Conservation (phyloP, 176 grass and related monocot species). For the Urochloa ruziziensis region DNA sequence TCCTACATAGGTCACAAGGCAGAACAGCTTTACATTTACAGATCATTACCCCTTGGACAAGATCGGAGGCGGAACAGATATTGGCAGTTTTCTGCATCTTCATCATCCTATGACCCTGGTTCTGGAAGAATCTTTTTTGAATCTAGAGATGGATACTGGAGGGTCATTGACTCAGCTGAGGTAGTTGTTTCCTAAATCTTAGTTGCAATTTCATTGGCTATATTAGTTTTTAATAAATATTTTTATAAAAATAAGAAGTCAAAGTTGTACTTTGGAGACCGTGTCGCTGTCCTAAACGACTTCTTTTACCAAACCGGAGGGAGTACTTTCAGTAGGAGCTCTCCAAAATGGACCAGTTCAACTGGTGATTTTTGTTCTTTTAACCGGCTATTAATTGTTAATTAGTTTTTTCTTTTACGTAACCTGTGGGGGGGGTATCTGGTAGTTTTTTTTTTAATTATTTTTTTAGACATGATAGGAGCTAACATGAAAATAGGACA, state of each 20-base stretch:
- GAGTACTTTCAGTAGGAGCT: constrained; percentile 5
- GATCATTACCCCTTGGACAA: constrained; percentile 89
- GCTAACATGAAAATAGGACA: background rate
- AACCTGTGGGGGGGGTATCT: background rate
- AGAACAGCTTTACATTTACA: constrained; percentile 84
- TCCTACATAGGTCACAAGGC: constrained; percentile 77
- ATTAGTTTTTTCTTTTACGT: background rate
- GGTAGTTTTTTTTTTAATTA: too few relatives aligned
- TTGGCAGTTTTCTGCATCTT: constrained; percentile 87
- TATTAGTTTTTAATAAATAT: too few relatives aligned
- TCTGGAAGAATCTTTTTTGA: constrained; percentile 94
- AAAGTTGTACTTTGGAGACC: too few relatives aligned
- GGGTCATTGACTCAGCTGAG: constrained; percentile 85
- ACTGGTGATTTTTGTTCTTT: constrained; percentile 7
- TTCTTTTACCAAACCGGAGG: too few relatives aligned
- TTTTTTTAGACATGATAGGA: too few relatives aligned
- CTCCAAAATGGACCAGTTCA: background rate
- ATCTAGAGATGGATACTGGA: constrained; percentile 78
- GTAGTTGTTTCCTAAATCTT: constrained; percentile 45
- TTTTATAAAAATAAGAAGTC: too few relatives aligned
- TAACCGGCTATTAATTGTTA: background rate
- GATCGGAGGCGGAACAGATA: constrained; percentile 93
- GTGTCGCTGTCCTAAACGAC: too few relatives aligned
- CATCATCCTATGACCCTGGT: constrained; percentile 86
- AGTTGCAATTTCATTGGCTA: background rate